phyloP scores from a whole-genome alignment of 768 basidiomycete genomes.

The Tephrocybe rancida region DNA sequence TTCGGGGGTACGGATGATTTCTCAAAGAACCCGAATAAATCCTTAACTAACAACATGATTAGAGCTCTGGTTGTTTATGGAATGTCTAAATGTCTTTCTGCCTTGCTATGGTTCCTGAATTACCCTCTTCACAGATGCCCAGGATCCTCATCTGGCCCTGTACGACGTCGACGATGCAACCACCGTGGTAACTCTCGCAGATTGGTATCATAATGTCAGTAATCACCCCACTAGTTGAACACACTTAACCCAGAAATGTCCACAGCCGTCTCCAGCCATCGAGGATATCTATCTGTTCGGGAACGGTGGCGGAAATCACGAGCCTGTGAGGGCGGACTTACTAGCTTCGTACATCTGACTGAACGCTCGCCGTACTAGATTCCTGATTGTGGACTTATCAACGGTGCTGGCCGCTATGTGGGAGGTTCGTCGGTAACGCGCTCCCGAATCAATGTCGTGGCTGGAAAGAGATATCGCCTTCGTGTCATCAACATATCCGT shows the following conservation, averaged over 20 bases:
- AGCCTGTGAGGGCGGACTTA: too few species aligned
- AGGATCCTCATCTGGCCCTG: constrained; percentile 28
- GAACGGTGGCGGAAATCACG: constrained; percentile 10
- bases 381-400: constrained; percentile 35
- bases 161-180: constrained; percentile 22
- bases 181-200: constrained; percentile 42
- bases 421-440: constrained; percentile 37
- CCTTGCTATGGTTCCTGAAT: not conserved
- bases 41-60: too few species aligned
- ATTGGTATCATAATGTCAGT: constrained; percentile 30
- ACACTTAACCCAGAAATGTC: not conserved
- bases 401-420: constrained; percentile 30
- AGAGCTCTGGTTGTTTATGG: not conserved
- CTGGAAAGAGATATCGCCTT: constrained; percentile 38
- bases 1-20: constrained; percentile 33
- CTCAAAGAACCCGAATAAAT: too few species aligned
- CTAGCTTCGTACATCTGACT: too few species aligned
- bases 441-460: constrained; percentile 34
- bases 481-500: constrained; percentile 43
- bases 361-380: too few species aligned
- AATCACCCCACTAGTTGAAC: too few species aligned
- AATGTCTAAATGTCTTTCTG: not conserved
- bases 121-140: constrained; percentile 23
- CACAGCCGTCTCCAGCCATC: constrained; percentile 27
- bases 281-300: constrained; percentile 9